Conservation (phyloP, 2,329 filamentous ascomycete species). For the Botryotinia convoluta region DNA sequence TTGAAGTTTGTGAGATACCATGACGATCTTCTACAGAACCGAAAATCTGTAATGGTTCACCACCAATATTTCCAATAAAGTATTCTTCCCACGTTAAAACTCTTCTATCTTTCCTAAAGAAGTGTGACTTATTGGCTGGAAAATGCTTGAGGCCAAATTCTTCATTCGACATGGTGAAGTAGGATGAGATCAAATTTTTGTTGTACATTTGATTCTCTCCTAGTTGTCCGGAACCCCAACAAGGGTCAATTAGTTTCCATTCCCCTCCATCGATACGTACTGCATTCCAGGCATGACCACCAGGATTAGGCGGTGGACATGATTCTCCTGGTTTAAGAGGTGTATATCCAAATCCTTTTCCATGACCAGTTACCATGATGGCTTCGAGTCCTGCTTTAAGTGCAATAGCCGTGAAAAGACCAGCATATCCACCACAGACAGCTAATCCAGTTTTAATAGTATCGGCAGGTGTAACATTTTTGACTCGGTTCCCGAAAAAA, state of each 20-base stretch:
- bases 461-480: constrained; percentile 64
- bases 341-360: constrained; percentile 78
- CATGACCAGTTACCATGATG: constrained; percentile 71
- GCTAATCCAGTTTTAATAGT: constrained; percentile 76
- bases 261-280: constrained; percentile 80
- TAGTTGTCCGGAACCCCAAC: constrained; percentile 85
- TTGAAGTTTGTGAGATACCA: constrained; percentile 54
- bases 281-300: constrained; percentile 87
- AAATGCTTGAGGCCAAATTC: constrained; percentile 81
- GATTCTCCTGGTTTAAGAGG: constrained; percentile 61
- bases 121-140: constrained; percentile 63
- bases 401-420: constrained; percentile 76
- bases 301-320: constrained; percentile 60
- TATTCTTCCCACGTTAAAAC: constrained; percentile 78
- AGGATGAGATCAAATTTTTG: constrained; percentile 62
- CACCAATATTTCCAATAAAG: constrained; percentile 57
- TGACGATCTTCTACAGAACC: constrained; percentile 45
- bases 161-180: constrained; percentile 66
- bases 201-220: constrained; percentile 54
- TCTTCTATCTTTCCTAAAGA: constrained; percentile 73
- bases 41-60: constrained; percentile 48
- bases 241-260: constrained; percentile 90
- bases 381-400: constrained; percentile 76
- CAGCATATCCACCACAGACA: constrained; percentile 90
- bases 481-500: constrained; percentile 72